Percentiles rank a stretch among this genome's conserved stretches.
phyloP scores from a whole-genome alignment of 108 stramenopile species.

The Pinguiococcus pyrenoidosus region DNA sequence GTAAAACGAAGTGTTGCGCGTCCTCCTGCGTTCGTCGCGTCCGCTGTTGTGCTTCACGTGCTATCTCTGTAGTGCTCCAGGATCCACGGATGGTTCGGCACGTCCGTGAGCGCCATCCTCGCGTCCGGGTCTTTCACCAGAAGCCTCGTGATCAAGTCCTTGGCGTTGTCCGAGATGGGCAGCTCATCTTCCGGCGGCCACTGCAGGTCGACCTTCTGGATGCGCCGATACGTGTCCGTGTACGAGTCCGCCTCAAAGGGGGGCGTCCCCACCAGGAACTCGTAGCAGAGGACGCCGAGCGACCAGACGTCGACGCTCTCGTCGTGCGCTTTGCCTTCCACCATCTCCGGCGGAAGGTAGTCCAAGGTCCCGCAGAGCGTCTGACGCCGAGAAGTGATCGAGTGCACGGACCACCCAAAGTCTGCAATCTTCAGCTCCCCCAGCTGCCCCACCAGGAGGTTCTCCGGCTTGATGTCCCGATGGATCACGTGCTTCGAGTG shows the following conservation, averaged over 20 bases:
- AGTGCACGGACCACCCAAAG: conserved; percentile 98
- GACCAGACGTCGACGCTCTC: conserved; percentile 41
- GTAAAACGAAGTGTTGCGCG: too few relatives aligned
- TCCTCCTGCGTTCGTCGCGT: too few relatives aligned
- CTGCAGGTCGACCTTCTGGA: conserved; percentile 72
- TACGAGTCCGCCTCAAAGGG: conserved; percentile 93
- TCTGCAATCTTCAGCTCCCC: conserved; percentile 97
- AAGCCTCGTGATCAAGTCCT: conserved; percentile 72
- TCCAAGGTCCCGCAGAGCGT: conserved; percentile 97
- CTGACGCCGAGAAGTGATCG: conserved; percentile 71
- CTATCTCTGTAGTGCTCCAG: not conserved
- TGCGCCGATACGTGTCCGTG: conserved; percentile 77
- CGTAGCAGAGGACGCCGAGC: conserved; percentile 70
- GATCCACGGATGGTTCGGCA: conserved; percentile 86
- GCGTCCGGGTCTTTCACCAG: conserved; percentile 74
- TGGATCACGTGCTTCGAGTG: conserved; percentile 95
- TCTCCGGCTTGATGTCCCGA: conserved; percentile 98
- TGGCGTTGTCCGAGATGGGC: conserved; percentile 66
- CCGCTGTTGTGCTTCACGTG: too few relatives aligned
- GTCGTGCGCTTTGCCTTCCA: conserved; percentile 56
- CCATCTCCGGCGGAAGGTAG: conserved; percentile 97
- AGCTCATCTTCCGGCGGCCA: conserved; percentile 49
- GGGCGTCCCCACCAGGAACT: conserved; percentile 81
- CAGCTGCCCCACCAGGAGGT: conserved; percentile 72
- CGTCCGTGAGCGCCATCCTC: conserved; percentile 59